Evolutionary conservation across 768 basidiomycete species (phyloP).

Genomic region (Mycena olivaceomarginata): DNA sequence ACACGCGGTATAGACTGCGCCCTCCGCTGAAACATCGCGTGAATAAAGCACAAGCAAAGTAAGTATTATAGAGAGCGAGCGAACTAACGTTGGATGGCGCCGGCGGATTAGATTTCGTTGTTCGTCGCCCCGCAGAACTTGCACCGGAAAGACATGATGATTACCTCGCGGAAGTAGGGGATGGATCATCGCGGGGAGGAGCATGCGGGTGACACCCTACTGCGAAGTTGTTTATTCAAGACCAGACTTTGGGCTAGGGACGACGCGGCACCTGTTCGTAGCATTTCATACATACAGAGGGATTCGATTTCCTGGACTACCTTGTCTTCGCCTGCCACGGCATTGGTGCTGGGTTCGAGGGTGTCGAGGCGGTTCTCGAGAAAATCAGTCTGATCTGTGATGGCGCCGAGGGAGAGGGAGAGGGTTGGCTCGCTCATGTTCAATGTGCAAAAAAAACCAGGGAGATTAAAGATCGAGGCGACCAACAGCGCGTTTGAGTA

Average conservation of each 20-base stretch:
- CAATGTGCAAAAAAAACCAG: not conserved
- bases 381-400: conserved; percentile 68
- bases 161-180: conserved; percentile 95
- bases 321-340: conserved; percentile 73
- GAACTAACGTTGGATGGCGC: conserved; percentile 85
- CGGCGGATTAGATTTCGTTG: conserved; percentile 96
- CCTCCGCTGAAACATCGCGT: conserved; percentile 76
- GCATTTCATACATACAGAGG: conserved; percentile 96
- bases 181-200: conserved; percentile 86
- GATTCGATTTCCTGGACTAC: conserved; percentile 91
- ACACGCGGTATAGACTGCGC: conserved; percentile 86
- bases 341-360: conserved; percentile 55
- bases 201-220: conserved; percentile 91
- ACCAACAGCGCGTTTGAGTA: conserved; percentile 7
- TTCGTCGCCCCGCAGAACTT: conserved; percentile 93
- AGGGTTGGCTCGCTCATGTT: conserved; percentile 53
- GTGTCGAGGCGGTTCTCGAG: conserved; percentile 57
- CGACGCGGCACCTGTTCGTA: conserved; percentile 81
- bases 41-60: not conserved
- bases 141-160: conserved; percentile 97
- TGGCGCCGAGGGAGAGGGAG: conserved; percentile 73
- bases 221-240: conserved; percentile 46
- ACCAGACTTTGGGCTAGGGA: conserved; percentile 26
- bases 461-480: not conserved
- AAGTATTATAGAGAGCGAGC: not conserved